These are phyloP conservation scores for Talaromyces islandicus DNA, from an alignment of 2,329 filamentous ascomycete species.

Conservation along the genomic window DNA sequence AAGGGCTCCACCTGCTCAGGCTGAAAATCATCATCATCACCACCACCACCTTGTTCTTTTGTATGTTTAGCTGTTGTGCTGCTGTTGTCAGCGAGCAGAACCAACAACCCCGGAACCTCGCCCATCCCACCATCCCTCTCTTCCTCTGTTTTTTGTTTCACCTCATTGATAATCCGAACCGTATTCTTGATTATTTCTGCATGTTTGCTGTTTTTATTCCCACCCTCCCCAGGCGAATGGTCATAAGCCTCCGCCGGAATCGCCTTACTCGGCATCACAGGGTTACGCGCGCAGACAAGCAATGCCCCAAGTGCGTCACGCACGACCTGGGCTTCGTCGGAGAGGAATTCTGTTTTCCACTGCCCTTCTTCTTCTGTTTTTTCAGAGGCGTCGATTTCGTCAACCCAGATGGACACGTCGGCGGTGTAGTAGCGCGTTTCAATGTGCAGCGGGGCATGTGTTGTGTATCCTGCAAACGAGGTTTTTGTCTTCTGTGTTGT, in stretches of 20 bases:
- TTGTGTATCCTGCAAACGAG: slow-evolving; percentile 42
- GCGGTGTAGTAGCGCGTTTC: slow-evolving; percentile 40
- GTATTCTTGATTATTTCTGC: slow-evolving; percentile 25
- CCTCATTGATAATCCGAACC: slow-evolving; percentile 29
- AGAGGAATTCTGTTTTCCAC: slow-evolving; percentile 39
- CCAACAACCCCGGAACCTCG: slow-evolving; percentile 33
- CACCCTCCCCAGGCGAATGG: background rate
- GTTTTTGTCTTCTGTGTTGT: slow-evolving; percentile 9
- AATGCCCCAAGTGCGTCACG: slow-evolving; percentile 41
- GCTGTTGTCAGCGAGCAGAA: slow-evolving; percentile 22
- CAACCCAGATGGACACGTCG: slow-evolving; percentile 42
- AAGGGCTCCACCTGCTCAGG: slow-evolving; percentile 22
- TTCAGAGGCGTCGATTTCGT: slow-evolving; percentile 26
- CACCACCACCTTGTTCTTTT: background rate
- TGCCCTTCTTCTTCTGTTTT: slow-evolving; percentile 8
- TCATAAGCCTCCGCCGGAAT: slow-evolving; percentile 1
- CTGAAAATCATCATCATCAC: slow-evolving; percentile 15
- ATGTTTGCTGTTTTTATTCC: slow-evolving; percentile 12
- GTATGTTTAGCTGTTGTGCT: background rate
- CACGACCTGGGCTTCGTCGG: slow-evolving; percentile 36
- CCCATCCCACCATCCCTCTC: slow-evolving; percentile 32
- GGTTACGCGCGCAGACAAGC: slow-evolving; percentile 31
- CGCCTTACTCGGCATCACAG: slow-evolving; percentile 4
- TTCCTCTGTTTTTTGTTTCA: slow-evolving; percentile 36
- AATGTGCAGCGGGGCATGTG: slow-evolving; percentile 36